Evolutionary conservation across 2,329 filamentous ascomycete species (phyloP).

Genomic region (Pseudogymnoascus sp.): DNA sequence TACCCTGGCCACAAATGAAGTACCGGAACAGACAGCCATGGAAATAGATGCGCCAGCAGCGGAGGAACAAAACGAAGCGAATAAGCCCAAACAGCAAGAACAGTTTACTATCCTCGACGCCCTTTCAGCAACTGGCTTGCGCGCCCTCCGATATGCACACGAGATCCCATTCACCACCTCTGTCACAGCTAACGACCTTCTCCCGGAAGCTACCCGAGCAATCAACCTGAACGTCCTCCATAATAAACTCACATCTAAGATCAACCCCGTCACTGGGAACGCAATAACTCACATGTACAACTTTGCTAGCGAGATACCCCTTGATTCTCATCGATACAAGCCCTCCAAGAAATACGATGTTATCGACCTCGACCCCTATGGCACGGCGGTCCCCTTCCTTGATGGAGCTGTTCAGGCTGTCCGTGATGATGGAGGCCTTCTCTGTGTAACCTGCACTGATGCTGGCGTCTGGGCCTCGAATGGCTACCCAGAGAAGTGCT

Average conservation of each 20-base stretch:
- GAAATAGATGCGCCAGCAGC: background rate
- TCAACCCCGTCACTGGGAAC: conserved; percentile 71
- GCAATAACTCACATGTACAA: conserved; percentile 89
- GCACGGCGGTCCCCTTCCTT: conserved; percentile 85
- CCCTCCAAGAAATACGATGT: conserved; percentile 71
- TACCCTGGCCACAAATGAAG: background rate
- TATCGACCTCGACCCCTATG: conserved; percentile 94
- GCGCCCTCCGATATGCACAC: conserved; percentile 83
- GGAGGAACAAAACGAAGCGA: background rate
- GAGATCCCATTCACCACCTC: conserved; percentile 81
- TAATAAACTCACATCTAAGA: conserved; percentile 66
- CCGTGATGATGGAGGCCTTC: conserved; percentile 74
- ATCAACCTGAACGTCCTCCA: conserved; percentile 82
- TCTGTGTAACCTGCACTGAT: conserved; percentile 96
- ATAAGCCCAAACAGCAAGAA: background rate
- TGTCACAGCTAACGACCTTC: conserved; percentile 86
- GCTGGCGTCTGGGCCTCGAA: conserved; percentile 91
- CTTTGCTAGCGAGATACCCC: conserved; percentile 47
- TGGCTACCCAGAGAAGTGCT: conserved; percentile 91
- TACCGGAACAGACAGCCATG: background rate
- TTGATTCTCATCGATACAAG: conserved; percentile 34
- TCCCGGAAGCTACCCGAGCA: conserved; percentile 65
- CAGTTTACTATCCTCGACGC: conserved; percentile 85
- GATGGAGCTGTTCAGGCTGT: conserved; percentile 85
- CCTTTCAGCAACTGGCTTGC: conserved; percentile 85